Evolutionary conservation across 345 rosid species (phyloP).

Genomic region (Citrus glauca): DNA sequence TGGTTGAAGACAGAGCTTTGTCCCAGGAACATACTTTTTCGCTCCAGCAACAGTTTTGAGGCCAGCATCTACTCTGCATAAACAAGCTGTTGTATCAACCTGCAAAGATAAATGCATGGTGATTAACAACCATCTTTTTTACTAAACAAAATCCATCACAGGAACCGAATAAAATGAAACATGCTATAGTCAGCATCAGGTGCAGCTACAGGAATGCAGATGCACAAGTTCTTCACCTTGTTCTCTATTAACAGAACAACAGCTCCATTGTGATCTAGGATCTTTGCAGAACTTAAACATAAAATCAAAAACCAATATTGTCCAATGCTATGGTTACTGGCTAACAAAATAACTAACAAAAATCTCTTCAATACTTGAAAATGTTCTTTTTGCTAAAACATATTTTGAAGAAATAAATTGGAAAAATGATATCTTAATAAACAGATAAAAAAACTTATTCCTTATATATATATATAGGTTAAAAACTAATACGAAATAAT

Average conservation of each 20-base stretch:
- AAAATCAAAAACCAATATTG: neutral
- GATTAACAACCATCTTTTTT: neutral
- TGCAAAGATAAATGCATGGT: constrained; percentile 24
- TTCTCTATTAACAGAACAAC: neutral
- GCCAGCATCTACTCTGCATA: constrained; percentile 74
- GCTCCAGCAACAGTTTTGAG: constrained; percentile 76
- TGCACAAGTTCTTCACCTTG: neutral
- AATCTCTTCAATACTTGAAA: neutral
- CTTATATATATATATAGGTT: neutral
- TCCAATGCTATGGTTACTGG: neutral
- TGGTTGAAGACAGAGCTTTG: constrained; percentile 70
- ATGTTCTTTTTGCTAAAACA: neutral
- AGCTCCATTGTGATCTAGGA: neutral
- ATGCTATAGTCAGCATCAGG: neutral
- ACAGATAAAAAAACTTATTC: neutral
- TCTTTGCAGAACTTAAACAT: neutral
- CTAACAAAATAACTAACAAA: neutral
- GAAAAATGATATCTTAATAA: neutral
- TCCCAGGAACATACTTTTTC: constrained; percentile 59
- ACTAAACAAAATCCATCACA: neutral
- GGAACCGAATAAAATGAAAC: neutral
- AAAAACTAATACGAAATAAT: neutral
- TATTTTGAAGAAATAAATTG: neutral
- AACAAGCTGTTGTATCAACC: constrained; percentile 77
- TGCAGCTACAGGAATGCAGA: neutral